Percentiles rank a stretch among this genome's conserved stretches.
Conservation (phyloP, 1,139 yeast species). For the Pichia sp. region DNA sequence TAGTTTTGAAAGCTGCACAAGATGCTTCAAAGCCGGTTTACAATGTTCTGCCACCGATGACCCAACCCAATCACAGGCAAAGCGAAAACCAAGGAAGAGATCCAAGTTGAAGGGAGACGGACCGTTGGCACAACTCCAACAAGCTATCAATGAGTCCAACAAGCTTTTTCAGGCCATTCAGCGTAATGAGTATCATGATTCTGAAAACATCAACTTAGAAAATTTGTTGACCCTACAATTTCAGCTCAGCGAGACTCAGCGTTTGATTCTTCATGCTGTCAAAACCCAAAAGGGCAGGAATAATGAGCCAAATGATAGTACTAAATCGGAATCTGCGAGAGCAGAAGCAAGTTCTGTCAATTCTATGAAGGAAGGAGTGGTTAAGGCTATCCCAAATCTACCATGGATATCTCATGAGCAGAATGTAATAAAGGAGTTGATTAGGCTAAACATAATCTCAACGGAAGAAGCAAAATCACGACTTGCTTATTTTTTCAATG, state of each 20-base stretch:
- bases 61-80: conserved; percentile 37
- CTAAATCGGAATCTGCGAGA: not conserved
- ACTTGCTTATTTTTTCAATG: conserved; percentile 36
- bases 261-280: conserved; percentile 28
- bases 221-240: conserved; percentile 26
- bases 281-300: conserved; percentile 8
- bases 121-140: conserved; percentile 29
- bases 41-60: conserved; percentile 47
- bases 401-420: conserved; percentile 40
- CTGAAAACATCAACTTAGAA: conserved; percentile 20
- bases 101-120: conserved; percentile 27
- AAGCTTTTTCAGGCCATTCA: conserved; percentile 24
- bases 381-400: conserved; percentile 30
- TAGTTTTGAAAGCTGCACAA: conserved; percentile 38
- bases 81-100: conserved; percentile 30
- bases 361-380: conserved; percentile 35
- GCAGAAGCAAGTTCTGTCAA: conserved; percentile 29
- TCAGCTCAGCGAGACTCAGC: conserved; percentile 31
- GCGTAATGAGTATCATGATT: conserved; percentile 15
- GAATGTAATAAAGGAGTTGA: conserved; percentile 42
- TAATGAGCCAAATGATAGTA: conserved; percentile 1
- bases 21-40: conserved; percentile 44
- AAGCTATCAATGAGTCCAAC: conserved; percentile 24
- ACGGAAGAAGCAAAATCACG: conserved; percentile 33
- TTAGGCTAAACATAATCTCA: conserved; percentile 32